These are phyloP conservation scores for Musa schizocarpa DNA, from an alignment of 176 grass and related monocot species.

Conservation along the genomic window DNA sequence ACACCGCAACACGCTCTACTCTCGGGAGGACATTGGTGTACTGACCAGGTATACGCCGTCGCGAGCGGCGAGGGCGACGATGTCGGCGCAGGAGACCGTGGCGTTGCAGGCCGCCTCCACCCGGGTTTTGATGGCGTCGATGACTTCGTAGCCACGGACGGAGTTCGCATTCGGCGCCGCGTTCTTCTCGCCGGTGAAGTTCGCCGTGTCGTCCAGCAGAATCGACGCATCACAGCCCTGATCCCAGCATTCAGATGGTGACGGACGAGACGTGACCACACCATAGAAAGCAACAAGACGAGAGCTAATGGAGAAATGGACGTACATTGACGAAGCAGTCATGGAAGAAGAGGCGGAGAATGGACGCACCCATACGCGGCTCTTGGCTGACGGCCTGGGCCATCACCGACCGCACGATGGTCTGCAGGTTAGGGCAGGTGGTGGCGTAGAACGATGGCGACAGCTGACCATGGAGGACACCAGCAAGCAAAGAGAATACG, in stretches of 20 bases:
- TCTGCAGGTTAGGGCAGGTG: neutral
- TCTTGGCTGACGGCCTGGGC: neutral
- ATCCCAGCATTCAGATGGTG: neutral
- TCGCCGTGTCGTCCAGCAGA: slow-evolving; percentile 3
- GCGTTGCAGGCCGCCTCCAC: neutral
- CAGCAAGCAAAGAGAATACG: neutral
- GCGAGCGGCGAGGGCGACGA: slow-evolving; percentile 6
- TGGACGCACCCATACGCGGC: neutral
- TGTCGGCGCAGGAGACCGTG: slow-evolving; percentile 17
- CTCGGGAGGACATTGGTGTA: neutral
- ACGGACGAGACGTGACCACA: neutral
- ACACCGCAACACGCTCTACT: neutral
- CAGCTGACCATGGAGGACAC: neutral
- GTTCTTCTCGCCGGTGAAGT: slow-evolving; percentile 4
- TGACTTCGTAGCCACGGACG: slow-evolving; percentile 1
- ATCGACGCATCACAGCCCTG: slow-evolving; percentile 6
- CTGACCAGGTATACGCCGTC: slow-evolving; percentile 2
- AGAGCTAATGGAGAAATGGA: neutral
- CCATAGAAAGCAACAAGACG: neutral
- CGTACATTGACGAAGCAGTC: neutral
- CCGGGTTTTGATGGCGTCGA: slow-evolving; percentile 4
- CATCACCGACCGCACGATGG: neutral
- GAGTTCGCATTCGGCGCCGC: neutral
- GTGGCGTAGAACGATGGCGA: neutral
- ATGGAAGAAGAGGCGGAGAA: neutral